Evolutionary conservation across 2,329 filamentous ascomycete species (phyloP).

Genomic region (Fusarium annulatum): DNA sequence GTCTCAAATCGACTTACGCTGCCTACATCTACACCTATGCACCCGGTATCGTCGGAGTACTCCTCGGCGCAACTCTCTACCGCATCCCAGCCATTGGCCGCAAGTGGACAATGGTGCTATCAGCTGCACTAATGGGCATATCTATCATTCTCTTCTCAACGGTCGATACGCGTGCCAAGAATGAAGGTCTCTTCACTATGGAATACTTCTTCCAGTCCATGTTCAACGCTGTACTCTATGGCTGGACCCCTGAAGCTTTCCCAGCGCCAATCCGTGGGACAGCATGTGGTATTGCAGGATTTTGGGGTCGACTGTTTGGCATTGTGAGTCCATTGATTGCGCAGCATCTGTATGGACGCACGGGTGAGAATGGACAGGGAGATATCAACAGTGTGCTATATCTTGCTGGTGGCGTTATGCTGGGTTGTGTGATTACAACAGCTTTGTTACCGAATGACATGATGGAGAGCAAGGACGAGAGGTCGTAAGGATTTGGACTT

Average conservation of each 20-base stretch:
- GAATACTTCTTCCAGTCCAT: constrained; percentile 60
- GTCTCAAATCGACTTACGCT: constrained; percentile 60
- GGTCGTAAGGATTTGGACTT: background rate
- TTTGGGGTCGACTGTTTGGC: constrained; percentile 68
- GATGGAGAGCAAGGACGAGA: constrained; percentile 51
- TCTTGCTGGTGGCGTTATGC: constrained; percentile 64
- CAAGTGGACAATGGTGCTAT: constrained; percentile 58
- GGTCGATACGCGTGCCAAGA: constrained; percentile 52
- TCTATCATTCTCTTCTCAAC: constrained; percentile 60
- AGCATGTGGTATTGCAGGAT: constrained; percentile 66
- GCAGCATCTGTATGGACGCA: constrained; percentile 54
- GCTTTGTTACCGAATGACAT: constrained; percentile 57
- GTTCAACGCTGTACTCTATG: constrained; percentile 52
- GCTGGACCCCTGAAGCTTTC: constrained; percentile 67
- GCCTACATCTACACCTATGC: constrained; percentile 66
- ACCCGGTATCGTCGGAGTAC: constrained; percentile 62
- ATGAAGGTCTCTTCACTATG: constrained; percentile 54
- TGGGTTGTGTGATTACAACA: constrained; percentile 64
- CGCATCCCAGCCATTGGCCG: constrained; percentile 53
- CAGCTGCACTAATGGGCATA: constrained; percentile 56
- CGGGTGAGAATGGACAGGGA: constrained; percentile 43
- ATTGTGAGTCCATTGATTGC: constrained; percentile 68
- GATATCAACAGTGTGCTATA: constrained; percentile 64
- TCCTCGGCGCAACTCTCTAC: constrained; percentile 57
- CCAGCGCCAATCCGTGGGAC: constrained; percentile 65